Evolutionary conservation across 2,329 filamentous ascomycete genomes (phyloP).

Genomic region (Aspergillus pseudotamarii): DNA sequence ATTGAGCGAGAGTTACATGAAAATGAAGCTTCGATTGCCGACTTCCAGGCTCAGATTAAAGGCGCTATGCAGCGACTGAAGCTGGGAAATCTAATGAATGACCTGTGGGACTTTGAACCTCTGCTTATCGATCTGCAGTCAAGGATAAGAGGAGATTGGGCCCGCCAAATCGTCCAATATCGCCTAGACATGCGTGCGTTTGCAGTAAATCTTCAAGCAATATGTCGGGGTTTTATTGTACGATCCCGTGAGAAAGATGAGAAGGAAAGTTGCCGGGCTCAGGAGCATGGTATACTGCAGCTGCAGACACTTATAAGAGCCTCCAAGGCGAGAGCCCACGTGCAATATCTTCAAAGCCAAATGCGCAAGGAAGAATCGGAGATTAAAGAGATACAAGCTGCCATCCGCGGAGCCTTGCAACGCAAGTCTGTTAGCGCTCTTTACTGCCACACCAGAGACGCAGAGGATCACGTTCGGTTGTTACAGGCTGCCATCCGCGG

Average conservation of each 20-base stretch:
- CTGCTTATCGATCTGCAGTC: constrained; percentile 81
- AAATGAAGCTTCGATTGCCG: constrained; percentile 70
- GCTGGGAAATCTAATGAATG: constrained; percentile 81
- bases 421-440: constrained; percentile 50
- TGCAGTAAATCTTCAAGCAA: constrained; percentile 77
- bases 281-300: constrained; percentile 72
- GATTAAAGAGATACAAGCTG: constrained; percentile 57
- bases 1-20: constrained; percentile 80
- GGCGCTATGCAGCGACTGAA: constrained; percentile 77
- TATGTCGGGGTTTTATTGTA: constrained; percentile 73
- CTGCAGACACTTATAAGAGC: constrained; percentile 80
- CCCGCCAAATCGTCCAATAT: constrained; percentile 80
- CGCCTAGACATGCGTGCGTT: constrained; percentile 80
- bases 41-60: constrained; percentile 84
- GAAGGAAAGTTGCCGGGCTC: constrained; percentile 71
- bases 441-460: constrained; percentile 64
- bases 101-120: constrained; percentile 83
- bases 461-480: constrained; percentile 63
- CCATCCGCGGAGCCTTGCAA: constrained; percentile 53
- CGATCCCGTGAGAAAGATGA: constrained; percentile 65
- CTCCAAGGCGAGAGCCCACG: constrained; percentile 45
- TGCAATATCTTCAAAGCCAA: constrained; percentile 44
- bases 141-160: constrained; percentile 82
- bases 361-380: constrained; percentile 45
- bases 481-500: constrained; percentile 65